Conservation (phyloP, 2,329 filamentous ascomycete genomes). For the Microdochium bolleyi region DNA sequence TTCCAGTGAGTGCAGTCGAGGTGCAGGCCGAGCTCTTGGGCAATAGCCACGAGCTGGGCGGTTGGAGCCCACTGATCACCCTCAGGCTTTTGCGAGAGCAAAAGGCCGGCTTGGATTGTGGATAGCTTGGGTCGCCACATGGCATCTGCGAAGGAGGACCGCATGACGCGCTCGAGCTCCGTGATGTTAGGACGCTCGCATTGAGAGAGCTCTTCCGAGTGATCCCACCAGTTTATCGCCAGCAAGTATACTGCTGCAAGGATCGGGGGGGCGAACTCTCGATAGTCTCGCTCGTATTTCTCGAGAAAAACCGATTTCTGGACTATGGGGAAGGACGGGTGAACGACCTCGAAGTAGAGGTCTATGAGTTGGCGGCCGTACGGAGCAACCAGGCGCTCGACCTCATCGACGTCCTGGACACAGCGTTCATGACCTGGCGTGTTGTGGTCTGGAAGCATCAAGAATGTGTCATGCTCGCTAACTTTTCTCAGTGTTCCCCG, state of each 20-base stretch:
- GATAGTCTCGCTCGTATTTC: conserved; percentile 65
- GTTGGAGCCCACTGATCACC: conserved; percentile 79
- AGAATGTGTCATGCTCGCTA: conserved; percentile 69
- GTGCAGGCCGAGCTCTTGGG: conserved; percentile 81
- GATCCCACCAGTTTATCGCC: conserved; percentile 82
- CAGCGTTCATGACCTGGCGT: conserved; percentile 67
- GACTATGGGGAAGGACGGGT: conserved; percentile 75
- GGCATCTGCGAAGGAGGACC: conserved; percentile 64
- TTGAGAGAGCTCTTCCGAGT: conserved; percentile 57
- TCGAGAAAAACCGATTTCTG: conserved; percentile 75
- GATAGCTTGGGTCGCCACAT: conserved; percentile 78
- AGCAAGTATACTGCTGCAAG: conserved; percentile 78
- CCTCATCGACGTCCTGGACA: conserved; percentile 57
- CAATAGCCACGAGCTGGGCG: conserved; percentile 78
- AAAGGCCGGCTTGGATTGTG: conserved; percentile 67
- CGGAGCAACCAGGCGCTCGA: conserved; percentile 69
- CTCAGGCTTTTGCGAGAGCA: conserved; percentile 68
- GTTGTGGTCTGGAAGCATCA: conserved; percentile 67
- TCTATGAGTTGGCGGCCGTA: conserved; percentile 72
- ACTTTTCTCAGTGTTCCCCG: conserved; percentile 66
- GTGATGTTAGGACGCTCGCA: conserved; percentile 63
- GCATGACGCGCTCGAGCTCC: conserved; percentile 65
- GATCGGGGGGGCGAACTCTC: conserved; percentile 67
- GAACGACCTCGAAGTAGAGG: conserved; percentile 73
- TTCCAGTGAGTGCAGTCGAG: conserved; percentile 83